Evolutionary conservation across 2,329 filamentous ascomycete genomes (phyloP).

Genomic region (Botryosphaeria agaves): DNA sequence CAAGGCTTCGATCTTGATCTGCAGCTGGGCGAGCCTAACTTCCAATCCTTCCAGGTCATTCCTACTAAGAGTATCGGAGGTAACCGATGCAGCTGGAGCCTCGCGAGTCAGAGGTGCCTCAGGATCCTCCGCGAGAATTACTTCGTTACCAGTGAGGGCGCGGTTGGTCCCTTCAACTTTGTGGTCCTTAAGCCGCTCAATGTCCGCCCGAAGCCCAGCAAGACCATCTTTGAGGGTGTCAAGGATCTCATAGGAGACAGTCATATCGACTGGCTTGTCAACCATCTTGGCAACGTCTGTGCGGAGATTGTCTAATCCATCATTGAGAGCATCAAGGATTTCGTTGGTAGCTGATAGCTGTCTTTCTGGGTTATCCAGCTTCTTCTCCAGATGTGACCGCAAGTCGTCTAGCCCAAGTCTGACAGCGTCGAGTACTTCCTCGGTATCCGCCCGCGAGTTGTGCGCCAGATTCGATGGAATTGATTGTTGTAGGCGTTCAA

Average conservation of each 20-base stretch:
- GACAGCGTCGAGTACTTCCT: slow-evolving; percentile 30
- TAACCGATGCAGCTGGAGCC: slow-evolving; percentile 6
- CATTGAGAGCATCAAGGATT: slow-evolving; percentile 42
- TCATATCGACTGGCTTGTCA: slow-evolving; percentile 67
- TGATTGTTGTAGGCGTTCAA: slow-evolving; percentile 28
- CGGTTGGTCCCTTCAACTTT: slow-evolving; percentile 24
- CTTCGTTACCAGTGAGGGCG: slow-evolving; percentile 33
- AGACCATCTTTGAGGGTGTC: slow-evolving; percentile 76
- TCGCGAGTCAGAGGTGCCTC: slow-evolving; percentile 22
- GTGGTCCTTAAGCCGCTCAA: slow-evolving; percentile 50
- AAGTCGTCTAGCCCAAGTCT: slow-evolving; percentile 32
- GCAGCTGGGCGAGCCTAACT: slow-evolving; percentile 61
- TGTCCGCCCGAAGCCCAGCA: slow-evolving; percentile 56
- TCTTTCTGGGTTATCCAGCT: slow-evolving; percentile 35
- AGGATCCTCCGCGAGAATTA: slow-evolving; percentile 37
- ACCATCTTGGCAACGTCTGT: slow-evolving; percentile 57
- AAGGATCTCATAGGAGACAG: slow-evolving; percentile 74
- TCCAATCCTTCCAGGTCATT: slow-evolving; percentile 79
- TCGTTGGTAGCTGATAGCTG: slow-evolving; percentile 37
- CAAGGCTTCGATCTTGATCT: slow-evolving; percentile 68
- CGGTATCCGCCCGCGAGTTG: slow-evolving; percentile 24
- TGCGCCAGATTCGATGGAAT: slow-evolving; percentile 21
- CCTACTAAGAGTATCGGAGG: slow-evolving; percentile 30
- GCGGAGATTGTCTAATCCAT: slow-evolving; percentile 58
- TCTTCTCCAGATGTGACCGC: slow-evolving; percentile 30